phyloP scores from a whole-genome alignment of 306 rosid species.

The Citrullus amarus region DNA sequence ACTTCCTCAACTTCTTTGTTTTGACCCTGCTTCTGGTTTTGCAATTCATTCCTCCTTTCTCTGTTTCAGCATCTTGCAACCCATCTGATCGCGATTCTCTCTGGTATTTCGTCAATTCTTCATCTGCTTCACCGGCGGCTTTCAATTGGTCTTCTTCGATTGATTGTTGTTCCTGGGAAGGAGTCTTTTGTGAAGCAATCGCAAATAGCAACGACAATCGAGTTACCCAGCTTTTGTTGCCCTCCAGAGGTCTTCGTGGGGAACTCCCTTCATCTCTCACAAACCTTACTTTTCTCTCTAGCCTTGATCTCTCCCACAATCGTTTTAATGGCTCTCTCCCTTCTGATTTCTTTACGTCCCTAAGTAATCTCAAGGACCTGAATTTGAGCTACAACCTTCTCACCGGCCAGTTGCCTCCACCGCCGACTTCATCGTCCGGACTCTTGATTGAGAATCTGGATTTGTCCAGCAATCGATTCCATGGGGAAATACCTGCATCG shows the following conservation, averaged over 20 bases:
- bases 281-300: constrained; percentile 34
- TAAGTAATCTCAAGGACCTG: constrained; percentile 26
- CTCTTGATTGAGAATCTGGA: constrained; percentile 27
- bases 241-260: constrained; percentile 44
- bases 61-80: constrained; percentile 31
- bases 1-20: constrained; percentile 15
- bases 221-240: constrained; percentile 38
- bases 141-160: constrained; percentile 49
- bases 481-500: constrained; percentile 43
- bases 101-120: constrained; percentile 21
- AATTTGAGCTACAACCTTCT: constrained; percentile 52
- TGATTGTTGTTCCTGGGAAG: constrained; percentile 83
- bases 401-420: constrained; percentile 24
- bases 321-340: constrained; percentile 35
- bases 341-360: constrained; percentile 21
- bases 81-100: constrained; percentile 39
- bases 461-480: constrained; percentile 63
- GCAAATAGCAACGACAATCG: constrained; percentile 10
- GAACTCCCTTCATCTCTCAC: constrained; percentile 23
- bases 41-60: constrained; percentile 10
- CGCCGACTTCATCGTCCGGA: not conserved
- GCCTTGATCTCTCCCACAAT: constrained; percentile 57
- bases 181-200: constrained; percentile 32
- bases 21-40: not conserved
- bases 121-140: constrained; percentile 12